Evolutionary conservation across 2,329 filamentous ascomycete genomes (phyloP), one percentile per base, ranked within the genome.

Genomic region (Paracorniculantispora psalliotae): DNA sequence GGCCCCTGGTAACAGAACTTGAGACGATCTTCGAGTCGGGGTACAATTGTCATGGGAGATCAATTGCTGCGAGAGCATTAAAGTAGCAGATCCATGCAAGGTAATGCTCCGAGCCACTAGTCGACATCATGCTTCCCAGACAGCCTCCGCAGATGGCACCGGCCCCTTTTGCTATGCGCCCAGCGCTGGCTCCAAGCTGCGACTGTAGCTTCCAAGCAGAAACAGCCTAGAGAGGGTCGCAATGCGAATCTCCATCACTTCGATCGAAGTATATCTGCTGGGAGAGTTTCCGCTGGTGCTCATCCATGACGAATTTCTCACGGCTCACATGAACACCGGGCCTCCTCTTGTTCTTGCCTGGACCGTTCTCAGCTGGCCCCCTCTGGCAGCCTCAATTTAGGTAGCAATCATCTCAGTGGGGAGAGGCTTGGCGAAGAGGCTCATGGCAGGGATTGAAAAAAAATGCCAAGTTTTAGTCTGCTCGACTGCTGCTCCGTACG

Each of bases 61-160:
- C 64, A 65, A 63, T 61, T 61, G 63, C 63, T 73, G 72, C 75
- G 74, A 72, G 75, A 78, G 76, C 75, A 76, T 76, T 76, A 74
- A 72, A 71, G 70, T 71, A 75, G 73, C 66, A 75, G 71, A 74
- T 77, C 71, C 77, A 64, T 66, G 63, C 63, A 64, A 63, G 58
- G 43, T 52, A 57, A 59, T 35, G 50, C 59, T 59, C 52, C 59
- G 48, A 44, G 49, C 48, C 39, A 33, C 37, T 52, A 50, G 46
- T 35, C 15, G 49, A 19, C 5, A 28, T 21, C 13, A 44, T 55
- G 37, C 52, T 33, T 56, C 19, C 41, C n/a, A 7, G n/a, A 17
- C 37, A 48, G 39, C 53, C 53, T 39, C 28, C 41, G n/a, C 43
- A 47, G 44, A 17, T 37, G 30, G 43, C 25, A 33, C n/a, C 21